A percentile compares a stretch with the other conserved stretches of the same genome.
These are phyloP conservation scores for Przewalskia tangutica DNA, from an alignment of 257 asterid species.

Conservation along the genomic window DNA sequence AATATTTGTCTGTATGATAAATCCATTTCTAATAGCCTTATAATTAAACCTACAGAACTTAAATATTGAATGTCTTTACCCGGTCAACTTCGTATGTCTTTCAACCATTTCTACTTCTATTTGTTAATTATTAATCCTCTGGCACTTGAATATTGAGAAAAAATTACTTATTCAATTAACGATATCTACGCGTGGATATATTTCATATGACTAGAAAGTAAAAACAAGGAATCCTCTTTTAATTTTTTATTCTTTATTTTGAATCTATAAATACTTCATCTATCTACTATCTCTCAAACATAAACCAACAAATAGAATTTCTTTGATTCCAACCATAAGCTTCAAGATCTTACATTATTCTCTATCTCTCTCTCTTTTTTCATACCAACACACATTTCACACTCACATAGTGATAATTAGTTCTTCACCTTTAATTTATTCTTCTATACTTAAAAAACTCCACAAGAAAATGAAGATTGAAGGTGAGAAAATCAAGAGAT, in stretches of 20 bases:
- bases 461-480: slow-evolving; percentile 15
- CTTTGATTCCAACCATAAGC: not conserved
- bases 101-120: too few species aligned
- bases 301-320: not conserved
- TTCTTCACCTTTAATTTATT: not conserved
- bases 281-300: not conserved
- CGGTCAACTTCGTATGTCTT: too few species aligned
- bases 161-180: too few species aligned
- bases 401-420: not conserved
- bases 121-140: not conserved
- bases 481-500: slow-evolving; percentile 22
- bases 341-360: not conserved
- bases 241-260: too few species aligned
- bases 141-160: too few species aligned
- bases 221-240: too few species aligned
- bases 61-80: too few species aligned
- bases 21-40: too few species aligned
- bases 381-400: not conserved
- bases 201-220: not conserved
- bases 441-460: not conserved
- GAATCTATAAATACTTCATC: too few species aligned
- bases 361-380: not conserved
- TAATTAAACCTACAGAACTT: too few species aligned
- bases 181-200: too few species aligned
- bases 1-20: too few species aligned